Base-by-base conservation (phyloP, 202 grass and related monocot genomes). In the Setaria italica region DNA sequence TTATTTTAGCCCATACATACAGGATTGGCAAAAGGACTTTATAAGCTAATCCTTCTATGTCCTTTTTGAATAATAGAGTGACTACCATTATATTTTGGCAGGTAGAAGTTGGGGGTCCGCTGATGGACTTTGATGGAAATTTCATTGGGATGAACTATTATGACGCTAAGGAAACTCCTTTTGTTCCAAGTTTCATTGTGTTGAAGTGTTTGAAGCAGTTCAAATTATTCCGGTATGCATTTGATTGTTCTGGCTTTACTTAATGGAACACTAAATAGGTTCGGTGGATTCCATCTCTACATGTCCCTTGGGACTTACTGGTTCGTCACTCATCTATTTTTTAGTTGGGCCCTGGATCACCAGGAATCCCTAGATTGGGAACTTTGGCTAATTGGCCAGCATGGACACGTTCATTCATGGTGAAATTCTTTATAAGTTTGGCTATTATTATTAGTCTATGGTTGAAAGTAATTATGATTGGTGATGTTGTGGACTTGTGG, bases 81-180 rank as follows among this genome's bases (percentile, higher is more conserved):
- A n/a, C 66, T 39, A 11, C 6, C 16, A 43, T 11, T 11, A 39
- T 71, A 60, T 49, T 72, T 17, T 73, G 69, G 68, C 60, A 80
- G 84, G 48, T 1, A 70, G 76, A 20, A 72, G 45, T 86, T 80
- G 76, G 84, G 8, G 84, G 84, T 41, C 76, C 84, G 17, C 32
- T 86, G 54, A 80, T 86, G 66, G 12, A 80, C 6, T 72, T 86
- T 29, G 55, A 86, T 29, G 84, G 75, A 72, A 30, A 86, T 51
- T 9, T 86, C 3, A 63, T 86, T 37, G 84, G 84, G 49, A 41
- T 86, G 45, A 86, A 72, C 9, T 86, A 49, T 20, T 79, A 86
- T 72, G 11, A 71, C 75, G 11, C n/a, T 39, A 50, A 62, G 25
- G 74, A 80, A 70, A 86, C 84, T 10, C 84, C 84, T 49, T 79